Percentiles rank a stretch among this genome's conserved stretches.
These are phyloP conservation scores for Aleurites moluccanus DNA, from an alignment of 441 rosid species.

Conservation along the genomic window DNA sequence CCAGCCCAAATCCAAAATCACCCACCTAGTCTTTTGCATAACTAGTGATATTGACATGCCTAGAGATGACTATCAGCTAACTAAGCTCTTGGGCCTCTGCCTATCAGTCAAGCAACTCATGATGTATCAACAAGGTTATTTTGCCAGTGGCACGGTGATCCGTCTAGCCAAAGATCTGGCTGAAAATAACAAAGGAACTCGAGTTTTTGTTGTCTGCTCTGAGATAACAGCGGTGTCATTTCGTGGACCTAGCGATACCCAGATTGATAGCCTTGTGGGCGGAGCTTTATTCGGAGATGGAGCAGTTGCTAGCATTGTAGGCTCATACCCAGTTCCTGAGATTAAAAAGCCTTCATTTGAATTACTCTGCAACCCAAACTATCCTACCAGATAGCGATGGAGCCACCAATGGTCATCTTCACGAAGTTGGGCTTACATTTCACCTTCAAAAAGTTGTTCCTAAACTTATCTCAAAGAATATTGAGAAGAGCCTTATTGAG, in stretches of 20 bases:
- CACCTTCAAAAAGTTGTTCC: constrained; percentile 50
- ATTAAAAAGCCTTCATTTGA: constrained; percentile 42
- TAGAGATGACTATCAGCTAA: constrained; percentile 45
- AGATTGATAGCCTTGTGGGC: constrained; percentile 44
- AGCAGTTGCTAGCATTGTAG: constrained; percentile 40
- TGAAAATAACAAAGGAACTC: constrained; percentile 48
- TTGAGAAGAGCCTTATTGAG: constrained; percentile 35
- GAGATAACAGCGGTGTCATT: too few species aligned
- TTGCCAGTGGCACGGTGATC: constrained; percentile 41
- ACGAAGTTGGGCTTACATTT: constrained; percentile 45
- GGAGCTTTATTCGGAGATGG: constrained; percentile 50
- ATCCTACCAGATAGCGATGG: constrained; percentile 44
- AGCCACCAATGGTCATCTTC: constrained; percentile 47
- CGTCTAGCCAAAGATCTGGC: constrained; percentile 48
- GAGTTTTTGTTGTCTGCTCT: constrained; percentile 42
- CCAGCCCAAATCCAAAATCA: constrained; percentile 49
- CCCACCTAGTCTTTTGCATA: constrained; percentile 51
- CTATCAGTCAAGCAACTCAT: constrained; percentile 44
- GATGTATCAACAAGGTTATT: constrained; percentile 54
- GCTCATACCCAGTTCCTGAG: constrained; percentile 29
- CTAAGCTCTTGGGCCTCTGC: constrained; percentile 43
- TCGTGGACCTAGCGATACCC: constrained; percentile 45
- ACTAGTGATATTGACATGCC: constrained; percentile 49
- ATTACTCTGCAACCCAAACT: constrained; percentile 35
- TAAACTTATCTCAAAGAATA: constrained; percentile 35